A percentile compares a stretch with the other conserved stretches of the same genome.
phyloP scores from a whole-genome alignment of 2,329 filamentous ascomycete genomes.

The Bipolaris sorokiniana region DNA sequence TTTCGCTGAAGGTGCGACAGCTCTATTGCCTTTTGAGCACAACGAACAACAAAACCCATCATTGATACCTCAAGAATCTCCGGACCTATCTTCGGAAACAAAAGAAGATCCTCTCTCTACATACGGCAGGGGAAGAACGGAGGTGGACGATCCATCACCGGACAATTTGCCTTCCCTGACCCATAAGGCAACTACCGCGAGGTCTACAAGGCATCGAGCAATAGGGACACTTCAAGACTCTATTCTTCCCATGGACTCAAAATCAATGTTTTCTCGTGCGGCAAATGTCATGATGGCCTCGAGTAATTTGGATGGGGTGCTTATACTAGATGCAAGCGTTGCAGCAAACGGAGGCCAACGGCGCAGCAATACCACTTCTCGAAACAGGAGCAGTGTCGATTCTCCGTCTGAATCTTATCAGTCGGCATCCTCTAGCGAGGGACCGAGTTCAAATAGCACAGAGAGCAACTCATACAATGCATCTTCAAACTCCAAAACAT shows the following conservation, averaged over 20 bases:
- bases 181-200: conserved; percentile 6
- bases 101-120: not conserved
- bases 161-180: not conserved
- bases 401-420: conserved; percentile 15
- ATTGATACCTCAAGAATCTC: not conserved
- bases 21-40: conserved; percentile 24
- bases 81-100: not conserved
- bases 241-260: conserved; percentile 38
- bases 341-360: conserved; percentile 27
- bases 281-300: conserved; percentile 42
- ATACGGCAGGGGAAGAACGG: not conserved
- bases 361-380: conserved; percentile 12
- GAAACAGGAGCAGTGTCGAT: conserved; percentile 7
- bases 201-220: conserved; percentile 22
- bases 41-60: not conserved
- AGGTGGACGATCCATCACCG: not conserved
- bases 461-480: not conserved
- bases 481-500: conserved; percentile 21
- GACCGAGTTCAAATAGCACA: conserved; percentile 4
- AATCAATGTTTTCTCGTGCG: conserved; percentile 43
- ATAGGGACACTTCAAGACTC: conserved; percentile 34
- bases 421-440: conserved; percentile 29
- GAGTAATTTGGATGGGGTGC: conserved; percentile 42
- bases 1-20: conserved; percentile 39
- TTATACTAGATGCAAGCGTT: conserved; percentile 45